A percentile compares a stretch with the other conserved stretches of the same genome.
phyloP scores from a whole-genome alignment of 2,329 filamentous ascomycete species.

The Calycina herbarum region DNA sequence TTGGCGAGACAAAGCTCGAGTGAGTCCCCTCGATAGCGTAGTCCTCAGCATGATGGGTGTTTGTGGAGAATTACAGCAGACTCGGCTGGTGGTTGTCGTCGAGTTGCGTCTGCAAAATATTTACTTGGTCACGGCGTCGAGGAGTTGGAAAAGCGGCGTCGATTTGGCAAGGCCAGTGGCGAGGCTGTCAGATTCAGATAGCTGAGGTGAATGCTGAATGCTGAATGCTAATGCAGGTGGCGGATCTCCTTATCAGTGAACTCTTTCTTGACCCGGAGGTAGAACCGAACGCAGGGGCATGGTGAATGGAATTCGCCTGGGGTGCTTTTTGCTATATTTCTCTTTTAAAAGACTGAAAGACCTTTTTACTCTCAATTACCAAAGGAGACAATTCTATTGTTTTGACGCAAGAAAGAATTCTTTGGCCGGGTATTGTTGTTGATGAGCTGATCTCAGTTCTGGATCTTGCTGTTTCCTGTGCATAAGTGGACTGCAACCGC shows the following conservation, averaged over 20 bases:
- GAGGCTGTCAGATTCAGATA: slow-evolving; percentile 5
- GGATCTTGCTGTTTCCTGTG: neutral
- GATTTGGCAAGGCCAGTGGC: neutral
- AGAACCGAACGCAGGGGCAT: neutral
- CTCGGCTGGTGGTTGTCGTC: neutral
- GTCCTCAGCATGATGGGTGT: slow-evolving; percentile 35
- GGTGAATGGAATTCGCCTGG: neutral
- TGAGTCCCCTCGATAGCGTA: slow-evolving; percentile 30
- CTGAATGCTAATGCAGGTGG: neutral
- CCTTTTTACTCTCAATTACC: too few relatives aligned
- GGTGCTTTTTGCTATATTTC: neutral
- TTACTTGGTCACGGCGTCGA: neutral
- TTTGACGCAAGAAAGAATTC: neutral
- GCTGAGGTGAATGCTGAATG: neutral
- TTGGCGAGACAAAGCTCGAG: slow-evolving; percentile 23
- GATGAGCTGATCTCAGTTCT: neutral
- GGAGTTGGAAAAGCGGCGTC: neutral
- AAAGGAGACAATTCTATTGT: neutral
- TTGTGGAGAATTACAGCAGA: too few relatives aligned
- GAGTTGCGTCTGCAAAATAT: neutral
- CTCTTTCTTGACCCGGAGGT: too few relatives aligned
- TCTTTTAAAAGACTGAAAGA: too few relatives aligned
- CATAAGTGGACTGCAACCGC: too few relatives aligned
- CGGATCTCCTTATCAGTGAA: neutral
- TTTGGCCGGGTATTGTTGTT: too few relatives aligned